Conservation (phyloP, 2,329 filamentous ascomycete genomes). For the Scedosporium dehoogii region DNA sequence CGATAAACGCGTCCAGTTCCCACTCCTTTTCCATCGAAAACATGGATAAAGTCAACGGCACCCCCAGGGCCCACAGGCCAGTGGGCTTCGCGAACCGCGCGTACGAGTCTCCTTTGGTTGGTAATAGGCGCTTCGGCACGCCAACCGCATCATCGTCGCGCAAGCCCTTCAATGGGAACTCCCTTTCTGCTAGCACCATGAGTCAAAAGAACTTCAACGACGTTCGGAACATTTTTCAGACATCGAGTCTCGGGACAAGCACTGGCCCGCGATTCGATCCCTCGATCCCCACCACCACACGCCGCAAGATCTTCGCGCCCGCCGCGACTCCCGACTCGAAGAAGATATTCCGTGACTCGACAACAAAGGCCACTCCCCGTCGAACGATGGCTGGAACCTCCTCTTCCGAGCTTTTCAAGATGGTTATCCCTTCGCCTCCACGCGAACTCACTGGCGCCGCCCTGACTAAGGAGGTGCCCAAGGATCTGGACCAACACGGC, state of each 20-base stretch:
- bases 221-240: conserved; percentile 31
- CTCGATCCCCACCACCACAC: conserved; percentile 31
- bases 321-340: conserved; percentile 32
- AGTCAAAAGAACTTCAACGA: conserved; percentile 24
- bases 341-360: conserved; percentile 32
- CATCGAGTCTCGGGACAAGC: conserved; percentile 21
- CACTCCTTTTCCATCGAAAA: not conserved
- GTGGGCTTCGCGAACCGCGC: conserved; percentile 34
- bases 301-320: conserved; percentile 38
- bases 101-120: conserved; percentile 18
- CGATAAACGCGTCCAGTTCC: not conserved
- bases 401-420: conserved; percentile 37
- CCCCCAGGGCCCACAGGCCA: conserved; percentile 28
- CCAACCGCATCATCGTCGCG: conserved; percentile 27
- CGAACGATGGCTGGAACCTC: not conserved
- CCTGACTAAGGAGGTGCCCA: conserved; percentile 42
- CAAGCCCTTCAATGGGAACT: conserved; percentile 12
- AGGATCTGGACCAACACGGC: conserved; percentile 38
- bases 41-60: conserved; percentile 16
- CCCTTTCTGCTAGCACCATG: conserved; percentile 21
- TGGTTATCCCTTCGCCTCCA: conserved; percentile 50
- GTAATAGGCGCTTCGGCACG: conserved; percentile 25
- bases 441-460: conserved; percentile 45
- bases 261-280: conserved; percentile 30
- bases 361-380: conserved; percentile 28